Percentiles rank a stretch among this genome's conserved stretches.
These are phyloP conservation scores for Erodium moschatum DNA, from an alignment of 441 rosid genomes.

Conservation along the genomic window DNA sequence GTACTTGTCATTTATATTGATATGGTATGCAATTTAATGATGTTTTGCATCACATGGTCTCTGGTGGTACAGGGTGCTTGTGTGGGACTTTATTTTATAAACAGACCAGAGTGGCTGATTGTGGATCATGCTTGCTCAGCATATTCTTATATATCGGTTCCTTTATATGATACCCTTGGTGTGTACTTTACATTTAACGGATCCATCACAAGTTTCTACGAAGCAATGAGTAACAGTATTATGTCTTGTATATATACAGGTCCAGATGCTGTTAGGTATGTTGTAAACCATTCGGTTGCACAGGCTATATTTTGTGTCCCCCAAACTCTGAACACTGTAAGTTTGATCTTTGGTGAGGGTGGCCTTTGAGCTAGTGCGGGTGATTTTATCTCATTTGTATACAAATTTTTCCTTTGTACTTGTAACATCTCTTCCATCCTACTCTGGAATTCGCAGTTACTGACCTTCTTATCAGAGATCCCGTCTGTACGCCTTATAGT, in stretches of 20 bases:
- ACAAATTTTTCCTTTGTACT: background rate
- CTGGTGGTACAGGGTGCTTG: conserved; percentile 49
- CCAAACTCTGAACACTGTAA: conserved; percentile 62
- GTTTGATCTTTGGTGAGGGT: conserved; percentile 20
- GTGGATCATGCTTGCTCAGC: conserved; percentile 96
- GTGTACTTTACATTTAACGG: conserved; percentile 17
- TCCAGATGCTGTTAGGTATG: conserved; percentile 86
- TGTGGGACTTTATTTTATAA: conserved; percentile 80
- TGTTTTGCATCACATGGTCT: conserved; percentile 15
- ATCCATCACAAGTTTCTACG: conserved; percentile 10
- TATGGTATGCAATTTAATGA: background rate
- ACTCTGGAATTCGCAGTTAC: conserved; percentile 49
- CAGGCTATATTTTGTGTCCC: conserved; percentile 87
- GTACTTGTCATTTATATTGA: conserved; percentile 14
- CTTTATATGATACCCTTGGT: conserved; percentile 97
- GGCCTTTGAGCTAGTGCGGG: background rate
- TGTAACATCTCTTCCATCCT: background rate
- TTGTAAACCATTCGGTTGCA: conserved; percentile 68
- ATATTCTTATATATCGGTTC: conserved; percentile 80
- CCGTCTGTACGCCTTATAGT: conserved; percentile 69
- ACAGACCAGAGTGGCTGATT: conserved; percentile 90
- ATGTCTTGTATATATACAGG: conserved; percentile 41
- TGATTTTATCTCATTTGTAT: background rate
- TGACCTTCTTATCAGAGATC: conserved; percentile 76
- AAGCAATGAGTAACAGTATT: conserved; percentile 11